Conservation (phyloP, 495 filamentous ascomycete species). For the Lepidopterella palustris region DNA sequence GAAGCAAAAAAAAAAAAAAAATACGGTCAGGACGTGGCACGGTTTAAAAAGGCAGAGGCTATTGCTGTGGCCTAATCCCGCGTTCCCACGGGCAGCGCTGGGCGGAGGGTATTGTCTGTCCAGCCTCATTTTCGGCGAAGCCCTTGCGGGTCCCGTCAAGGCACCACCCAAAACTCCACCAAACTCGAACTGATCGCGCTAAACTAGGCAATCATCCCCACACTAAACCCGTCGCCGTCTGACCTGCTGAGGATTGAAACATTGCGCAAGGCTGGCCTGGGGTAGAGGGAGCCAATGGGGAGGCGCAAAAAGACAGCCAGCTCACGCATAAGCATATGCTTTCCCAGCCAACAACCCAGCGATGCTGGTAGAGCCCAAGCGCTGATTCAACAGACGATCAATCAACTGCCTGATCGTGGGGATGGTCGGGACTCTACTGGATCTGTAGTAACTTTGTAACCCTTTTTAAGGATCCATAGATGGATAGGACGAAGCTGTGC, state of each 20-base stretch:
- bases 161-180: background rate
- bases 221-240: background rate
- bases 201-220: background rate
- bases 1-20: no score
- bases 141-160: background rate
- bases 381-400: no score
- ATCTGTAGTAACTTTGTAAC: no score
- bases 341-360: no score
- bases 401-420: no score
- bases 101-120: background rate
- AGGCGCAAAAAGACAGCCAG: no score
- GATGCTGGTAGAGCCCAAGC: no score
- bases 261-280: background rate
- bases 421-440: no score
- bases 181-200: background rate
- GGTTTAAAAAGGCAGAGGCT: background rate
- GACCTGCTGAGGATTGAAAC: background rate
- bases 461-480: no score
- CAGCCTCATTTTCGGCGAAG: slow-evolving; percentile 3
- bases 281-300: background rate
- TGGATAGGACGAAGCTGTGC: no score
- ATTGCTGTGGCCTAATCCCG: slow-evolving; percentile 1
- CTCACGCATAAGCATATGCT: no score
- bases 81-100: background rate
- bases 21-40: background rate